Evolutionary conservation across 2,329 filamentous ascomycete species (phyloP).

Genomic region (Ophiognomonia clavigignenti-juglandacearum): DNA sequence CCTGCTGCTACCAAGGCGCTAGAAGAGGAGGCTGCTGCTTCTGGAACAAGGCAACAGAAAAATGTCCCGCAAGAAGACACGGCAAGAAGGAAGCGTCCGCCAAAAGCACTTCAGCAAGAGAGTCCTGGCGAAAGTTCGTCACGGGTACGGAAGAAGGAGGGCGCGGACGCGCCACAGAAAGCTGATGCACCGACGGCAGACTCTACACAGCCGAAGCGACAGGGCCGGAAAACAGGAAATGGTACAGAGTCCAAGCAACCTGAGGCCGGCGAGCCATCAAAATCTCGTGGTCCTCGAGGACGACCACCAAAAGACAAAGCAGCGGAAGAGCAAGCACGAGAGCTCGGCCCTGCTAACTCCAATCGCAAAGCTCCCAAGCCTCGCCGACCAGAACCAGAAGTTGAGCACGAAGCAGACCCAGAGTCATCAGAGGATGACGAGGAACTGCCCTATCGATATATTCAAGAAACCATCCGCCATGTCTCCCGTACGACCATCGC

Average conservation of each 20-base stretch:
- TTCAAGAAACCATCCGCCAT: constrained; percentile 44
- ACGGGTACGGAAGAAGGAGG: constrained; percentile 1
- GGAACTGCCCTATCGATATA: constrained; percentile 40
- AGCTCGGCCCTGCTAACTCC: not conserved
- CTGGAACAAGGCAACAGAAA: not conserved
- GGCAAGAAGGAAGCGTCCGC: constrained; percentile 1
- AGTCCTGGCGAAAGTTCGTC: not conserved
- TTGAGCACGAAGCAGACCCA: not conserved
- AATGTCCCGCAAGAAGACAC: not conserved
- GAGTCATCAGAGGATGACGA: constrained; percentile 15
- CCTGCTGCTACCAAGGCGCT: not conserved
- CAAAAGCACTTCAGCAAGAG: not conserved
- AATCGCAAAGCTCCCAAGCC: not conserved
- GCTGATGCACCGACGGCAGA: constrained; percentile 3
- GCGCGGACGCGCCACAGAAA: not conserved
- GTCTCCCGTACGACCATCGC: constrained; percentile 63
- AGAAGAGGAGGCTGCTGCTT: not conserved
- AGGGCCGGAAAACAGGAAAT: constrained; percentile 15
- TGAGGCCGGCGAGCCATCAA: not conserved
- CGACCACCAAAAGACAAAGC: constrained; percentile 11
- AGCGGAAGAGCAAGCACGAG: constrained; percentile 3
- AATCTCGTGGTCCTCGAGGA: not conserved
- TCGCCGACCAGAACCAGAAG: not conserved
- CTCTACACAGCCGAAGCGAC: constrained; percentile 12
- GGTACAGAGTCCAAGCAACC: not conserved